These are phyloP conservation scores for Inga leiocalycina DNA, from an alignment of 306 rosid genomes.

Conservation along the genomic window DNA sequence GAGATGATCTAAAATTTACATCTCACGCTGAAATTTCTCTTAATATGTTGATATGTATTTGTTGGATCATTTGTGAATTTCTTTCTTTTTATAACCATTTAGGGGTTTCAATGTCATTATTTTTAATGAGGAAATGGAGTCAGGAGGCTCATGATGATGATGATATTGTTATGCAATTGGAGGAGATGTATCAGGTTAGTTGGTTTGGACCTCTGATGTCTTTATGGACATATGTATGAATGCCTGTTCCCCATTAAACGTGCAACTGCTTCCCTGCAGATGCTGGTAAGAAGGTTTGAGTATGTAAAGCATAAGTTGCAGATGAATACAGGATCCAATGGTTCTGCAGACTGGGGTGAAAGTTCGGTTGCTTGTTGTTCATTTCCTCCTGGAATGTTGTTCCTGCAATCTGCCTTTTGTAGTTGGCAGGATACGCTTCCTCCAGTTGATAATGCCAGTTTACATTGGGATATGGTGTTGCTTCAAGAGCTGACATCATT, in stretches of 20 bases:
- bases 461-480: slow-evolving; percentile 70
- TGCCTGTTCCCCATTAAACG: background rate
- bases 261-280: slow-evolving; percentile 43
- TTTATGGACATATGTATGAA: slow-evolving; percentile 7
- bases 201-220: slow-evolving; percentile 29
- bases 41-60: background rate
- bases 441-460: slow-evolving; percentile 61
- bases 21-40: slow-evolving; percentile 12
- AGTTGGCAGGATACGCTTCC: slow-evolving; percentile 66
- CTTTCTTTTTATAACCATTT: slow-evolving; percentile 7
- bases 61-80: background rate
- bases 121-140: slow-evolving; percentile 48
- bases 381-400: slow-evolving; percentile 46
- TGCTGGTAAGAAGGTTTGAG: slow-evolving; percentile 52
- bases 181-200: slow-evolving; percentile 56
- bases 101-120: slow-evolving; percentile 72
- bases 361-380: slow-evolving; percentile 59
- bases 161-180: slow-evolving; percentile 48
- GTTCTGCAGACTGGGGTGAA: slow-evolving; percentile 32
- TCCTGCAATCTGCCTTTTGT: slow-evolving; percentile 49
- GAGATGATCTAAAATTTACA: background rate
- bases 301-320: slow-evolving; percentile 47
- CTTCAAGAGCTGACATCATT: slow-evolving; percentile 62
- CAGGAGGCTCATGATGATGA: slow-evolving; percentile 48
- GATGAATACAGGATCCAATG: slow-evolving; percentile 38